Conservation (phyloP, 1,139 yeast genomes). For the Petasospora fabianii region DNA sequence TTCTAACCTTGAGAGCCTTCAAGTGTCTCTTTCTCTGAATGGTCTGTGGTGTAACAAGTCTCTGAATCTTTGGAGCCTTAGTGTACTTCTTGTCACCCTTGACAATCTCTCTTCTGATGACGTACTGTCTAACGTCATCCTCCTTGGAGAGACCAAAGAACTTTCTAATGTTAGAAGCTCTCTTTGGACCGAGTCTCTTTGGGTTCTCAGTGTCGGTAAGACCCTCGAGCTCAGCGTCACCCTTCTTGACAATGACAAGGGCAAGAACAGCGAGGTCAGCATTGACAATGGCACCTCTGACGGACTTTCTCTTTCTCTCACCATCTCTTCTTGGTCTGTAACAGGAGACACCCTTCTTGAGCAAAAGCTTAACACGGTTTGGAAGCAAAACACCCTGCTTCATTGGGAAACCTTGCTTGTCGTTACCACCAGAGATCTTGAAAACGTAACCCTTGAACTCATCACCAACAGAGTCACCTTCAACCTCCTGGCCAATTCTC, state of each 20-base stretch:
- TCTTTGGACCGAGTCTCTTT: conserved; percentile 99
- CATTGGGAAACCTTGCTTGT: conserved; percentile 99
- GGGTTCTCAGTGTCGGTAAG: conserved; percentile 92
- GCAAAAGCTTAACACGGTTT: conserved; percentile 96
- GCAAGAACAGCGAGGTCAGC: conserved; percentile 95
- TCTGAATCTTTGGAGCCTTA: conserved; percentile 99
- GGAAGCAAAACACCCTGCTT: conserved; percentile 99
- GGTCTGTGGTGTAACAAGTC: conserved; percentile 98
- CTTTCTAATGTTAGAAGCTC: conserved; percentile 99
- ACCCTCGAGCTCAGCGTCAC: conserved; percentile 94
- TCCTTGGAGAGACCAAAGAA: conserved; percentile 98
- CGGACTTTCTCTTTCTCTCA: conserved; percentile 99
- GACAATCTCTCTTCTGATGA: conserved; percentile 96
- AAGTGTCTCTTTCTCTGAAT: conserved; percentile 99
- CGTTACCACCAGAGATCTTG: conserved; percentile 99
- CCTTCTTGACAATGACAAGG: conserved; percentile 93
- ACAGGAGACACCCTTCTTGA: conserved; percentile 94
- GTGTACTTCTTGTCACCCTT: conserved; percentile 99
- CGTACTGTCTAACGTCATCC: conserved; percentile 92
- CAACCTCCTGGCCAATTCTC: conserved; percentile 99
- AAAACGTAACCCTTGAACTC: conserved; percentile 99
- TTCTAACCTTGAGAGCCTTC: conserved; percentile 88
- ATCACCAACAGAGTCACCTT: conserved; percentile 97
- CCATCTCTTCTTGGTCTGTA: conserved; percentile 99
- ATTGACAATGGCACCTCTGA: conserved; percentile 99